Base-by-base conservation (phyloP, 2,329 filamentous ascomycete genomes). In the Penicillium brevicompactum region DNA sequence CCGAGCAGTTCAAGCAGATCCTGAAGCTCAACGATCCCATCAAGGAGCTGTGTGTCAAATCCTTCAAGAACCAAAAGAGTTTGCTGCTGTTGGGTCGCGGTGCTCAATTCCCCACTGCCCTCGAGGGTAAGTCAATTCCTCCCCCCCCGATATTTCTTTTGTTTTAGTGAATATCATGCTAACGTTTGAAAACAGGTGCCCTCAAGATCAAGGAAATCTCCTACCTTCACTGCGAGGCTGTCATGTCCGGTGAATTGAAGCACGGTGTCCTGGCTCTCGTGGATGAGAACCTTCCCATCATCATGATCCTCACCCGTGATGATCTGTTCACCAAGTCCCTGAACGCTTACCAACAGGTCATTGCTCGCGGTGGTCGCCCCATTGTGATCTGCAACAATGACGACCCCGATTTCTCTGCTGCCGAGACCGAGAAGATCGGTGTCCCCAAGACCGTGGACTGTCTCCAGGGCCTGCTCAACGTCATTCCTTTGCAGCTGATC, bases 141-240 rank as follows among this genome's bases (percentile, higher is more conserved):
- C n/a, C n/a, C n/a, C n/a, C n/a, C n/a, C n/a, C n/a, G n/a, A n/a
- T n/a, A n/a, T n/a, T n/a, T n/a, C n/a, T n/a, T n/a, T n/a, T n/a
- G n/a, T n/a, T n/a, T n/a, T n/a, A n/a, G n/a, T n/a, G n/a, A n/a
- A n/a, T n/a, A n/a, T n/a, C n/a, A n/a, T n/a, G n/a, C n/a, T n/a
- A n/a, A n/a, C n/a, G n/a, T n/a, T n/a, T n/a, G n/a, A n/a, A n/a
- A n/a, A n/a, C n/a, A n/a, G n/a, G n/a, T n/a, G 94, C 94, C 47
- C 84, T 99, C 67, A 99, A 99, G 84, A 99, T 99, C 79, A 99
- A 99, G 86, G 94, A 99, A 81, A 99, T 99, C 70, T 97, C 93
- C 16, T 99, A 99, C 79, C 90, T 99, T 57, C 94, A 99, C 79
- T 99, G 94, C 78, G 94, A 99, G 81, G 94, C 94, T 68, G 94